phyloP scores from a whole-genome alignment of 192 early-diverging fungal species.

The Backusella mclennaniae region DNA sequence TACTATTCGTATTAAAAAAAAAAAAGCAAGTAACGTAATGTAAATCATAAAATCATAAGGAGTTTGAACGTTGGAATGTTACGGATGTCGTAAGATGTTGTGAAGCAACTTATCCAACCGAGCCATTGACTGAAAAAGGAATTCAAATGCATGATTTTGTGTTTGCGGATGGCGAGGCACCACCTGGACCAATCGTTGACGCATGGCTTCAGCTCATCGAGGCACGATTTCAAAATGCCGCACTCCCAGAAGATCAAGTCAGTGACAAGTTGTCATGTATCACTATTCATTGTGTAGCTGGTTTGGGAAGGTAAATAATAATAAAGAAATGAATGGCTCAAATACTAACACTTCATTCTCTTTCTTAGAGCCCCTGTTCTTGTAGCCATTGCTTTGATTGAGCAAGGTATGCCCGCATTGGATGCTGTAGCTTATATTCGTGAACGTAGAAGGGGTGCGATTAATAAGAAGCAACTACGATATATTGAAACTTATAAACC shows the following conservation, averaged over 20 bases:
- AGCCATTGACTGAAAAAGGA: conserved; percentile 47
- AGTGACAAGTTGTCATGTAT: conserved; percentile 30
- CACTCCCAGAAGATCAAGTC: not conserved
- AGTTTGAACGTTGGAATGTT: conserved; percentile 63
- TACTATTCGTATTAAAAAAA: conserved; percentile 3
- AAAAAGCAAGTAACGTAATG: not conserved
- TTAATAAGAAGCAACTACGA: conserved; percentile 70
- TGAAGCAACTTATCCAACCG: conserved; percentile 76
- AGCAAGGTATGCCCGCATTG: conserved; percentile 73
- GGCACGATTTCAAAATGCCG: conserved; percentile 35
- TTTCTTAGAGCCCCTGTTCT: conserved; percentile 55
- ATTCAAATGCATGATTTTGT: conserved; percentile 75
- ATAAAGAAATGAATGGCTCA: not conserved
- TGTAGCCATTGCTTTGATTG: conserved; percentile 80
- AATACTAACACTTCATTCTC: not conserved
- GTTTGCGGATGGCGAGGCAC: conserved; percentile 70
- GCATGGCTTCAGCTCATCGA: conserved; percentile 71
- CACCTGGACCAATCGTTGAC: conserved; percentile 56
- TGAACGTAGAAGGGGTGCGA: conserved; percentile 67
- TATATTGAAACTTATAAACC: conserved; percentile 62
- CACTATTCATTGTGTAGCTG: conserved; percentile 80
- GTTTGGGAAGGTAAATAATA: conserved; percentile 61
- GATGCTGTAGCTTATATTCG: conserved; percentile 76
- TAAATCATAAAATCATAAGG: conserved; percentile 39
- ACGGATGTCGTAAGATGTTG: conserved; percentile 84